A percentile compares a stretch with the other conserved stretches of the same genome.
Conservation (phyloP, 805 yeast genomes). For the Kluyveromyces dobzhanskii region DNA sequence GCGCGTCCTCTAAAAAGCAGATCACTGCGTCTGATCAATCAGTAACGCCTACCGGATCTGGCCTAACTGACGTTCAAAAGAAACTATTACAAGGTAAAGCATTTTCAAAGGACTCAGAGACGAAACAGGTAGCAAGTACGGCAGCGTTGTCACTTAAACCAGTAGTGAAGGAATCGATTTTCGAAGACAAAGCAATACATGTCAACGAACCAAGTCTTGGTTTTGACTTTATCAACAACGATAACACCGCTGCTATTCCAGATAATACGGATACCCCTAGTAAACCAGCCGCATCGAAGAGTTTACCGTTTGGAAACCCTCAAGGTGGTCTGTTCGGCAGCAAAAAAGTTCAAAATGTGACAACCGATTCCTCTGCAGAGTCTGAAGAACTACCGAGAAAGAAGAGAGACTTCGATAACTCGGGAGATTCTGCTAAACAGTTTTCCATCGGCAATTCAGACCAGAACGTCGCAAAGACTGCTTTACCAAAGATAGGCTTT, state of each 20-base stretch:
- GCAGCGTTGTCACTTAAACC: background rate
- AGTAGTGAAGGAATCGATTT: background rate
- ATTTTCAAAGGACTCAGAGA: background rate
- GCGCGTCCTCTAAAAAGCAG: background rate
- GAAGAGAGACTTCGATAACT: background rate
- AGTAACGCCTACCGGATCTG: background rate
- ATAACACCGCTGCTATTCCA: slow-evolving; percentile 9
- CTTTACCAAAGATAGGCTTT: too few species aligned
- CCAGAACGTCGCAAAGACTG: too few species aligned
- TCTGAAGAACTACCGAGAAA: background rate
- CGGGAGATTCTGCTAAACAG: too few species aligned
- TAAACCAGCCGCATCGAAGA: background rate
- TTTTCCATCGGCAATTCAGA: too few species aligned
- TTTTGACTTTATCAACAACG: slow-evolving; percentile 24
- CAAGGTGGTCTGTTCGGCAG: background rate
- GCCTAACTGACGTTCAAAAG: slow-evolving; percentile 5
- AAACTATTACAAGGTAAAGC: slow-evolving; percentile 6
- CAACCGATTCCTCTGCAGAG: background rate
- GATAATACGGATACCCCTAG: slow-evolving; percentile 2
- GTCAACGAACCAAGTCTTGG: slow-evolving; percentile 21
- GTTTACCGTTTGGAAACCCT: background rate
- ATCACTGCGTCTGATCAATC: background rate
- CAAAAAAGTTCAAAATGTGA: background rate
- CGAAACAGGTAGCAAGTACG: background rate
- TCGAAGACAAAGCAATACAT: background rate